These are phyloP conservation scores for Arthromyces matolae DNA, from an alignment of 768 basidiomycete species.

Conservation along the genomic window DNA sequence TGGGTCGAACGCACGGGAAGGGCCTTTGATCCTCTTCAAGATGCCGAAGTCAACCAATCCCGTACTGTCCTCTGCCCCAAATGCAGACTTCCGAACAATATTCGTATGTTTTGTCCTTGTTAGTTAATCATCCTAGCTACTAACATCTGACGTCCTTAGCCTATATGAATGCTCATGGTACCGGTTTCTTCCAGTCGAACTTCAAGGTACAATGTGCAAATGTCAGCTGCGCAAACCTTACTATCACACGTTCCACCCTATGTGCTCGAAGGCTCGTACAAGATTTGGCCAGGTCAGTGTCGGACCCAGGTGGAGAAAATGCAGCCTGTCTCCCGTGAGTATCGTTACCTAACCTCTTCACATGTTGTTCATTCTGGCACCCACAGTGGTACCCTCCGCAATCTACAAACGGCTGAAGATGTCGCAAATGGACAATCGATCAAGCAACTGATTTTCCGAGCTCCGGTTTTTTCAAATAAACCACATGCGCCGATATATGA, in stretches of 20 bases:
- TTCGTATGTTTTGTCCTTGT: not conserved
- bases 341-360: not conserved
- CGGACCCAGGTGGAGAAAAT: too few species aligned
- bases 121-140: too few species aligned
- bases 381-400: conserved; percentile 2
- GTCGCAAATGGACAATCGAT: not conserved
- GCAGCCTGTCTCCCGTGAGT: conserved; percentile 14
- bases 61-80: conserved; percentile 4
- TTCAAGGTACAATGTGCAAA: conserved; percentile 12
- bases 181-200: conserved; percentile 11
- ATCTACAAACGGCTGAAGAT: not conserved
- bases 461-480: too few species aligned
- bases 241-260: not conserved
- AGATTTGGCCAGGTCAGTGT: conserved; percentile 6
- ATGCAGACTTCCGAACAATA: not conserved
- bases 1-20: conserved; percentile 1
- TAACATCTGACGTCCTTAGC: not conserved
- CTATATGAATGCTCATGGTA: conserved; percentile 12
- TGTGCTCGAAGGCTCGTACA: conserved; percentile 9
- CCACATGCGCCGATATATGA: not conserved
- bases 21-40: conserved; percentile 9
- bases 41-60: not conserved
- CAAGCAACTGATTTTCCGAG: conserved; percentile 2
- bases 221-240: not conserved
- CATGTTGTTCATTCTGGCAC: too few species aligned